Evolutionary conservation across 257 asterid genomes (phyloP).

Genomic region (Solanum clarkiae): DNA sequence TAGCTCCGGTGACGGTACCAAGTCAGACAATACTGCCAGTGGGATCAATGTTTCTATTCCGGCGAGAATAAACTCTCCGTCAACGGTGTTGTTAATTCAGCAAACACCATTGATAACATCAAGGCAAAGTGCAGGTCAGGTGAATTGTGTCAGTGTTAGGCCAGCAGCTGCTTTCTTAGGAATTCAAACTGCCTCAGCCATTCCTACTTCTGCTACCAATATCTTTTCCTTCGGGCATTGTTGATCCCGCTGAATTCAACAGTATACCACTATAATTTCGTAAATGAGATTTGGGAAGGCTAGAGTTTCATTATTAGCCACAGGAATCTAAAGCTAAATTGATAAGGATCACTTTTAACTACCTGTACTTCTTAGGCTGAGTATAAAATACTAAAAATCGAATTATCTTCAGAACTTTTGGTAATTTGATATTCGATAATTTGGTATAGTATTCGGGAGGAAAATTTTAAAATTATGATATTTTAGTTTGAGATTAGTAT

Average conservation of each 20-base stretch:
- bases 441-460: no score
- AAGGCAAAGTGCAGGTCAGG: background rate
- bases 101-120: background rate
- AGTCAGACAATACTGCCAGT: conserved; percentile 4
- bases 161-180: background rate
- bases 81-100: background rate
- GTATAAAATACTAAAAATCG: no score
- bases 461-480: no score
- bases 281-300: background rate
- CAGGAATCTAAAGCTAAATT: background rate
- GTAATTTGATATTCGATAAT: no score
- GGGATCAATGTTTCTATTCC: conserved; percentile 40
- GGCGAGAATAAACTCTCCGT: background rate
- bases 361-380: no score
- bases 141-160: background rate
- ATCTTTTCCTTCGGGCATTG: background rate
- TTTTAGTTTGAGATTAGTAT: no score
- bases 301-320: background rate
- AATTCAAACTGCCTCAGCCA: background rate
- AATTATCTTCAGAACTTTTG: no score
- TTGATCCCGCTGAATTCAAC: background rate
- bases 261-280: background rate
- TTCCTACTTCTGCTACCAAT: background rate
- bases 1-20: conserved; percentile 48
- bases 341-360: background rate